A percentile compares a stretch with the other conserved stretches of the same genome.
phyloP scores from a whole-genome alignment of 176 grass and related monocot species.

The Cenchrus americanus region DNA sequence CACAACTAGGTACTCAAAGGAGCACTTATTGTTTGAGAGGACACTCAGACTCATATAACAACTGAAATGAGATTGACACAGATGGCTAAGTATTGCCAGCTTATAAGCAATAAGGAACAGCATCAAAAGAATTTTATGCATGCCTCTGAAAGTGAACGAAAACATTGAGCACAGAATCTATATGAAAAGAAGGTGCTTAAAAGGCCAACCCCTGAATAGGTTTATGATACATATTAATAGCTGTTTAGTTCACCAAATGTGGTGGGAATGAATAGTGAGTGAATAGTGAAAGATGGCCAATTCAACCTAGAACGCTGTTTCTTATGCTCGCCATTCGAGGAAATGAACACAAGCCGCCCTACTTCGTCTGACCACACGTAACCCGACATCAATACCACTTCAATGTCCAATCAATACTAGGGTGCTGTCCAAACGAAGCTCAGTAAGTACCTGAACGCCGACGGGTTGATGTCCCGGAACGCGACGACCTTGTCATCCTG shows the following conservation, averaged over 20 bases:
- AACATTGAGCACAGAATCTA: background rate
- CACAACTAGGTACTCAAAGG: background rate
- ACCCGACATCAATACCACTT: background rate
- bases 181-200: background rate
- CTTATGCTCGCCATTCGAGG: constrained; percentile 18
- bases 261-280: too few species aligned
- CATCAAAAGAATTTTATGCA: too few species aligned
- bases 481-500: constrained; percentile 94
- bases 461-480: constrained; percentile 83
- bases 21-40: background rate
- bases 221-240: background rate
- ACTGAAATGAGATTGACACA: background rate
- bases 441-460: constrained; percentile 75
- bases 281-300: background rate
- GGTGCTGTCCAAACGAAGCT: background rate
- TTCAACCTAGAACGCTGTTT: constrained; percentile 1
- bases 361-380: background rate
- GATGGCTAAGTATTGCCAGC: background rate
- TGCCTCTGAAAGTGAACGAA: background rate
- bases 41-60: background rate
- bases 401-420: background rate
- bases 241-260: too few species aligned
- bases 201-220: background rate
- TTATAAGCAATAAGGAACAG: background rate
- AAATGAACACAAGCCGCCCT: constrained; percentile 9